Evolutionary conservation across 164 flowering plant species (phyloP).

Genomic region (Magnolia kwangsiensis): DNA sequence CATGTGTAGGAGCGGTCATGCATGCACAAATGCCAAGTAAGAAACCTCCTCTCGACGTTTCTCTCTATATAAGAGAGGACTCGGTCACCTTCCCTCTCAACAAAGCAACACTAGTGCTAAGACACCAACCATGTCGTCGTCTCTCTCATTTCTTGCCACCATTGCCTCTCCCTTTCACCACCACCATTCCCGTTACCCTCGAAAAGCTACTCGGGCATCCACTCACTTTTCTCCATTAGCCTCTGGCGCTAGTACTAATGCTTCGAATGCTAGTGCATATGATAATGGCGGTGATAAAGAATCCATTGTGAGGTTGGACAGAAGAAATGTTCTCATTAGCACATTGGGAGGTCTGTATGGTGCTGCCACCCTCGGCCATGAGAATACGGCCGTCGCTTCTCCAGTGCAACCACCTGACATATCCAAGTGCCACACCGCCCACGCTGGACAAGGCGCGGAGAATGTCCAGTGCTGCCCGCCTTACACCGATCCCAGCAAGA

Average conservation of each 20-base stretch:
- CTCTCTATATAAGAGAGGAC: no score
- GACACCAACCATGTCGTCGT: neutral
- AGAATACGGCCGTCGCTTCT: neutral
- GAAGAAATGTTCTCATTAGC: slow-evolving; percentile 8
- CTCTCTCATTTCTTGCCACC: neutral
- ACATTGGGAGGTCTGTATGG: slow-evolving; percentile 7
- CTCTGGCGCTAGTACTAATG: neutral
- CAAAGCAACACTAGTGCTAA: neutral
- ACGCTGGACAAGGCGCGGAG: neutral
- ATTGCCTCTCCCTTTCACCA: neutral
- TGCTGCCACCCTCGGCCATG: neutral
- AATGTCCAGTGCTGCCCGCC: slow-evolving; percentile 9
- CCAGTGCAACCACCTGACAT: neutral
- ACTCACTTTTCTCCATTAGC: neutral
- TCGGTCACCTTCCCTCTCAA: neutral
- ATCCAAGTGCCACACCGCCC: neutral
- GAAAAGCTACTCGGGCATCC: neutral
- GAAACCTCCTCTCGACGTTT: no score
- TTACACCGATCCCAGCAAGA: neutral
- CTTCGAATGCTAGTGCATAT: neutral
- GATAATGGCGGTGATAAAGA: neutral
- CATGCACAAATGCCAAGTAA: no score
- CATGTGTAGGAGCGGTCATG: no score
- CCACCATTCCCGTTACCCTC: neutral
- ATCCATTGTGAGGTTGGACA: neutral